Conservation (phyloP, 768 basidiomycete genomes). For the Kwoniella heveanensis region DNA sequence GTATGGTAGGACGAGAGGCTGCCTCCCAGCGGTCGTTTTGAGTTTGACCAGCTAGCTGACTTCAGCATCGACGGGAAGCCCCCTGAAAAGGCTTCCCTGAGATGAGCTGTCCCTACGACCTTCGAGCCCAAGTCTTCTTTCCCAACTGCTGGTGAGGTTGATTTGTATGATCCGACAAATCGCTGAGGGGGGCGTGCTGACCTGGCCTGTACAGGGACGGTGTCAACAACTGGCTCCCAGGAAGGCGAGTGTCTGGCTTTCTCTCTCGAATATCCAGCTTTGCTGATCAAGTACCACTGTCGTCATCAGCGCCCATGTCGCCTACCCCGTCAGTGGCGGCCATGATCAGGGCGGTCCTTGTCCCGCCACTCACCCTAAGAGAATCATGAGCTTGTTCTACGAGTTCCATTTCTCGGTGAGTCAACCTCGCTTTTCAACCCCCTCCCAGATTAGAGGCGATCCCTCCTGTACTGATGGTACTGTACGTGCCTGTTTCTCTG, state of each 20-base stretch:
- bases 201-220: slow-evolving; percentile 58
- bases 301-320: slow-evolving; percentile 55
- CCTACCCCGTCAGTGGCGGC: slow-evolving; percentile 50
- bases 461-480: too few relatives aligned
- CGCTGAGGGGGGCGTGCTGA: slow-evolving; percentile 31
- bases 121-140: slow-evolving; percentile 37
- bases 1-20: too few relatives aligned
- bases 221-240: slow-evolving; percentile 49
- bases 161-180: background rate
- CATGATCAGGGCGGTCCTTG: slow-evolving; percentile 49
- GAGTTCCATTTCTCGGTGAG: slow-evolving; percentile 54
- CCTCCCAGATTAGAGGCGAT: too few relatives aligned
- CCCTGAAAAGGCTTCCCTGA: too few relatives aligned
- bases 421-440: too few relatives aligned
- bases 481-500: too few relatives aligned
- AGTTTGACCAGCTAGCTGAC: too few relatives aligned
- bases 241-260: background rate
- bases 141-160: slow-evolving; percentile 11
- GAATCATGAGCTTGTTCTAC: slow-evolving; percentile 56
- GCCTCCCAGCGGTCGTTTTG: too few relatives aligned
- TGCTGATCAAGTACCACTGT: background rate
- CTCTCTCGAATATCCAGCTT: background rate
- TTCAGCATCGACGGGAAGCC: too few relatives aligned
- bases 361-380: slow-evolving; percentile 52
- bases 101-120: slow-evolving; percentile 54